phyloP scores from a whole-genome alignment of 345 rosid genomes.

The Toxicodendron radicans region DNA sequence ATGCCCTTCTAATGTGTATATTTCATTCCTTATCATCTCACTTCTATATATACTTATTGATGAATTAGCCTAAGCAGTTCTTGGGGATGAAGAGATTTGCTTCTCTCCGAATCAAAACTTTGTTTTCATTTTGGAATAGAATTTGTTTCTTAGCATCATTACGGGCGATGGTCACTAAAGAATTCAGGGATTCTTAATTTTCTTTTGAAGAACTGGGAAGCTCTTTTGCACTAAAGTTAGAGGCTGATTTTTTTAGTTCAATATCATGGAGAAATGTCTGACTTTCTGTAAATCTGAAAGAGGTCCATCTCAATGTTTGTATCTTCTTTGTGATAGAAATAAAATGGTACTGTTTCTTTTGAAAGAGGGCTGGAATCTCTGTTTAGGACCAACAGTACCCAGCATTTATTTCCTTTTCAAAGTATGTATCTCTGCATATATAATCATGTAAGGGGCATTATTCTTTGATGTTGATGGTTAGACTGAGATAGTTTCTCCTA shows the following conservation, averaged over 20 bases:
- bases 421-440: too few relatives aligned
- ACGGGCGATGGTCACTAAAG: not conserved
- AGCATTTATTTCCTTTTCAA: not conserved
- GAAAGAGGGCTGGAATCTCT: not conserved
- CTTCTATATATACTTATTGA: not conserved
- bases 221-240: not conserved
- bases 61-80: not conserved
- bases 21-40: not conserved
- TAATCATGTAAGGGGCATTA: not conserved
- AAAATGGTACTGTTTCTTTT: not conserved
- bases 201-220: not conserved
- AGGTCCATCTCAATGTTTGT: not conserved
- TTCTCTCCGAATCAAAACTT: not conserved
- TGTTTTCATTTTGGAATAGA: not conserved
- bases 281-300: too few relatives aligned
- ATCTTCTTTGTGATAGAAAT: not conserved
- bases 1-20: not conserved
- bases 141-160: not conserved
- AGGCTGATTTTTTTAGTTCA: not conserved
- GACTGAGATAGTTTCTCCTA: not conserved
- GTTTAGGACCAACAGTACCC: not conserved
- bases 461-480: not conserved
- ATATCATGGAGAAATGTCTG: not conserved
- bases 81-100: not conserved
- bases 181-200: not conserved